Base-by-base conservation (phyloP, 306 rosid species). In the Mucuna pruriens region DNA sequence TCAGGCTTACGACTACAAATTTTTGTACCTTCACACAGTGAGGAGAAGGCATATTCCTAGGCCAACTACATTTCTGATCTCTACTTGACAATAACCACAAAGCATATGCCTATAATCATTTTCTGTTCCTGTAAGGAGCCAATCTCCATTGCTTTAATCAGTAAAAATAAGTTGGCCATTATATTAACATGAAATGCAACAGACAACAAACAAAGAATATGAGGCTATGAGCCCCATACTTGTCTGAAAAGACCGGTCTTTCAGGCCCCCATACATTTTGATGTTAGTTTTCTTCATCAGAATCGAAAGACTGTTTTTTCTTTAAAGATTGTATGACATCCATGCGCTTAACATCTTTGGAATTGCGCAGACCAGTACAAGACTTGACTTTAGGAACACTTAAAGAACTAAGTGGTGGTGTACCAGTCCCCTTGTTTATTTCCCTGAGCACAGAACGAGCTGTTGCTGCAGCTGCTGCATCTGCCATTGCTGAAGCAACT, bases 401-500 rank as follows among this genome's bases (percentile, higher is more conserved):
- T 48, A 89, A 23, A 79, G 91, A 77, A 44, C 89, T 71, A 2
- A 93, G 83, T 17, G 92, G 87, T 2, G 97, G 97, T 23, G 99
- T 86, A 60, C 54, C 71, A 10, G 82, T 71, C 38, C 99, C 94
- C 80, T 64, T 85, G 88, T 89, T 93, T 65, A 95, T 87, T 74
- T 95, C 97, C 87, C 81, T 88, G 22, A 93, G 97, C 84, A 95
- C 97, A 57, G 94, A 84, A 87, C 94, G 91, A 5, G 92, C 97
- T 9, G 85, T 89, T 79, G 95, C 95, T 36, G 84, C 93, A 38
- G 97, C 98, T 1, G 93, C 92, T 1, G 90, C 97, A 81, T 90
- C 94, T 20, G 97, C 97, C 84, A 89, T 86, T 72, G 98, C 98
- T 15, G 97, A 90, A 42, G 94, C 97, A 33, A 92, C 78, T 83